Conservation (phyloP, 495 filamentous ascomycete genomes). For the Talaromyces adpressus region DNA sequence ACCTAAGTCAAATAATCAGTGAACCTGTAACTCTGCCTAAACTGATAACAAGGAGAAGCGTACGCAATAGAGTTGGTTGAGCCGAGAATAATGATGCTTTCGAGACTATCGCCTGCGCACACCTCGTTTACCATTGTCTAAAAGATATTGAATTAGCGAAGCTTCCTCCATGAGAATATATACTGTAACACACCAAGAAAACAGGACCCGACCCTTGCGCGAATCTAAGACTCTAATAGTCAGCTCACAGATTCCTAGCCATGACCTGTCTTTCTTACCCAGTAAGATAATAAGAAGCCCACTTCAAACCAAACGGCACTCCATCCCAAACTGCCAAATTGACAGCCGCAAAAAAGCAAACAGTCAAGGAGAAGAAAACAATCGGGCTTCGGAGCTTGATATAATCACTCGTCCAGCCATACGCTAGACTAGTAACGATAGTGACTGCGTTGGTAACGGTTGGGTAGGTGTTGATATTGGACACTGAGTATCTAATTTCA, state of each 20-base stretch:
- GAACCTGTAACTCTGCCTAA: background rate
- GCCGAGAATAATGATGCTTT: conserved; percentile 4
- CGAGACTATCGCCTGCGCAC: conserved; percentile 3
- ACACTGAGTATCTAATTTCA: background rate
- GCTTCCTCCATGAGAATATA: too few species aligned
- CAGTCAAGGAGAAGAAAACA: background rate
- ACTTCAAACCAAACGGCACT: conserved; percentile 1
- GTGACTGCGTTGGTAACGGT: conserved; percentile 4
- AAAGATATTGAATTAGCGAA: background rate
- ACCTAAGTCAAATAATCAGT: background rate
- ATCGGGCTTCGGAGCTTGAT: conserved; percentile 2
- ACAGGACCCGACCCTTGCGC: conserved; percentile 3
- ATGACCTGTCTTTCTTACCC: background rate
- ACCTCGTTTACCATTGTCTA: conserved; percentile 5
- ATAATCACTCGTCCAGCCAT: conserved; percentile 4
- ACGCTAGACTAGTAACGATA: background rate
- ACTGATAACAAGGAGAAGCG: background rate
- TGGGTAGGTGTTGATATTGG: conserved; percentile 4
- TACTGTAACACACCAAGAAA: background rate
- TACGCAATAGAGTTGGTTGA: conserved; percentile 5
- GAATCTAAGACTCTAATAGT: background rate
- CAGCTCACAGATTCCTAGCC: background rate
- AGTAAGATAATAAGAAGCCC: conserved; percentile 5
- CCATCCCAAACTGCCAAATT: conserved; percentile 3
- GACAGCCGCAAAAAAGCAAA: conserved; percentile 4